Conservation (phyloP, 2,329 filamentous ascomycete species). For the Aspergillus aculeatus region DNA sequence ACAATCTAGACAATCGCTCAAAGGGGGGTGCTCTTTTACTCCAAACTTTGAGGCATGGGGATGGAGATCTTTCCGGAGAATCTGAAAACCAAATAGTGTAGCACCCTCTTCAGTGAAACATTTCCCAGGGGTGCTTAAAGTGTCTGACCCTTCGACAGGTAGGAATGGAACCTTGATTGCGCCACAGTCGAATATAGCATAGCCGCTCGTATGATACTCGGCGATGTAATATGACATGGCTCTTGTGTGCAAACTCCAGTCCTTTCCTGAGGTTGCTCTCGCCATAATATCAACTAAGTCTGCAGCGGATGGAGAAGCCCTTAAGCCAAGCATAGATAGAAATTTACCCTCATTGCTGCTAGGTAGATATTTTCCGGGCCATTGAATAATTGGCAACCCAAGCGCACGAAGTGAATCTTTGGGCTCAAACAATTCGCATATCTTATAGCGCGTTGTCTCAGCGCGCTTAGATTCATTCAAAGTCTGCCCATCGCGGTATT, state of each 20-base stretch:
- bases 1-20: conserved; percentile 71
- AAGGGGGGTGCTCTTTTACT: conserved; percentile 76
- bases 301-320: conserved; percentile 65
- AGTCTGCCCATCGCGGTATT: conserved; percentile 47
- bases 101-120: conserved; percentile 82
- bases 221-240: conserved; percentile 79
- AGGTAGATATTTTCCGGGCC: conserved; percentile 71
- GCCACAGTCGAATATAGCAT: conserved; percentile 63
- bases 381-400: conserved; percentile 73
- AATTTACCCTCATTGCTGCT: conserved; percentile 72
- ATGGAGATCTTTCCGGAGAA: conserved; percentile 74
- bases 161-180: conserved; percentile 61
- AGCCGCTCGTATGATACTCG: conserved; percentile 75
- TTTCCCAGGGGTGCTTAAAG: conserved; percentile 67
- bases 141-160: conserved; percentile 65
- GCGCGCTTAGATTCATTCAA: conserved; percentile 54
- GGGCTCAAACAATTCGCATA: conserved; percentile 80
- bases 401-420: conserved; percentile 68
- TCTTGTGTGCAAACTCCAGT: conserved; percentile 59
- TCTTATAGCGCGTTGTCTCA: conserved; percentile 61
- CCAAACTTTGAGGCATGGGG: conserved; percentile 82
- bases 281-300: conserved; percentile 79
- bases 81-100: conserved; percentile 74
- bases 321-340: conserved; percentile 69
- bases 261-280: conserved; percentile 53